Percentiles rank a stretch among this genome's conserved stretches.
Evolutionary conservation across 345 rosid genomes (phyloP).

Genomic region (Populus nigra): DNA sequence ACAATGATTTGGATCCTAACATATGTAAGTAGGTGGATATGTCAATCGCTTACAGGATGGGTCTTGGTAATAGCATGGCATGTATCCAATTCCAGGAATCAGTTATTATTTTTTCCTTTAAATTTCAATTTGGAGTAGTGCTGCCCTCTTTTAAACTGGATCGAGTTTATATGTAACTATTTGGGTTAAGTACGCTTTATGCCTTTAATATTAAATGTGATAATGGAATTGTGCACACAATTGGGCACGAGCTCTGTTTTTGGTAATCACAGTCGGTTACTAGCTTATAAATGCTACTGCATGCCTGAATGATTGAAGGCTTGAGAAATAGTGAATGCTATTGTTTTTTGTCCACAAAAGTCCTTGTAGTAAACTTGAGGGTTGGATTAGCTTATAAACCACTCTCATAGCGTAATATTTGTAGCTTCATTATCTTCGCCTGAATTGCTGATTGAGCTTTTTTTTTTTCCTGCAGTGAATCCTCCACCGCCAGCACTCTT

Average conservation of each 20-base stretch:
- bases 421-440: not conserved
- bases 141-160: not conserved
- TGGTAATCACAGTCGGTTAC: not conserved
- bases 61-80: not conserved
- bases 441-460: not conserved
- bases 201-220: not conserved
- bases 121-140: not conserved
- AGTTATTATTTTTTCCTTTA: not conserved
- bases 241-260: not conserved
- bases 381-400: not conserved
- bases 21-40: not conserved
- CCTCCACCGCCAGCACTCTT: slow-evolving; percentile 63
- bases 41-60: not conserved
- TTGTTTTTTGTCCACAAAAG: not conserved
- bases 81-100: not conserved
- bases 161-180: not conserved
- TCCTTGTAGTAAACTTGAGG: not conserved
- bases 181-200: not conserved
- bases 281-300: not conserved
- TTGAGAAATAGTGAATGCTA: not conserved
- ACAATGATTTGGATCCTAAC: not conserved
- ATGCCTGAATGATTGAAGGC: not conserved
- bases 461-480: slow-evolving; percentile 39
- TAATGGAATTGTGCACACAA: not conserved
- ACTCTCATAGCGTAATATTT: not conserved